phyloP scores from a whole-genome alignment of 2,329 filamentous ascomycete species.

The Penicillium sp. region DNA sequence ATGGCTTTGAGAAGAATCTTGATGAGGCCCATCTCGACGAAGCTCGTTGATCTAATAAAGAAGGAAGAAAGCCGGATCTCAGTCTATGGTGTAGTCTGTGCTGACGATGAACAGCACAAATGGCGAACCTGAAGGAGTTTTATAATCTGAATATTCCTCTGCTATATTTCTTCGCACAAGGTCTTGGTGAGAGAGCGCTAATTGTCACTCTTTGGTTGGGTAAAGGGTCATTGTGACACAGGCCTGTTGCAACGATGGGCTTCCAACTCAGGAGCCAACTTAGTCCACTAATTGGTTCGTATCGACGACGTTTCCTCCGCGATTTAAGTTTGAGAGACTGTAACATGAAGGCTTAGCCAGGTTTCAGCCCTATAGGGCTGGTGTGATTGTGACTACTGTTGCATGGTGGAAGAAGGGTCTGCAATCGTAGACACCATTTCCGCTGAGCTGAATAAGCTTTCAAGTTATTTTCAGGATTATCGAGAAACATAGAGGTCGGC shows the following conservation, averaged over 20 bases:
- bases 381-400: not conserved
- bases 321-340: not conserved
- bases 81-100: no score
- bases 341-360: not conserved
- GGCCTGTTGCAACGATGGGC: not conserved
- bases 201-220: conserved; percentile 7
- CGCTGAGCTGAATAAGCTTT: no score
- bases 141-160: not conserved
- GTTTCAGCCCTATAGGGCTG: not conserved
- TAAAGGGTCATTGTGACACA: not conserved
- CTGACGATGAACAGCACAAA: not conserved
- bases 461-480: no score
- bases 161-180: not conserved
- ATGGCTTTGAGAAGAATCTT: conserved; percentile 23
- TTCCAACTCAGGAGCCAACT: not conserved
- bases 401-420: not conserved
- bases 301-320: not conserved
- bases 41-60: not conserved
- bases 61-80: not conserved
- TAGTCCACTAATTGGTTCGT: not conserved
- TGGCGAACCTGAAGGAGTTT: not conserved
- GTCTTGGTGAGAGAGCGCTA: not conserved
- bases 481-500: no score
- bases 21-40: conserved; percentile 16
- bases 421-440: no score